Conservation (phyloP, 139 green algal species). For the Chlorella sp. region DNA sequence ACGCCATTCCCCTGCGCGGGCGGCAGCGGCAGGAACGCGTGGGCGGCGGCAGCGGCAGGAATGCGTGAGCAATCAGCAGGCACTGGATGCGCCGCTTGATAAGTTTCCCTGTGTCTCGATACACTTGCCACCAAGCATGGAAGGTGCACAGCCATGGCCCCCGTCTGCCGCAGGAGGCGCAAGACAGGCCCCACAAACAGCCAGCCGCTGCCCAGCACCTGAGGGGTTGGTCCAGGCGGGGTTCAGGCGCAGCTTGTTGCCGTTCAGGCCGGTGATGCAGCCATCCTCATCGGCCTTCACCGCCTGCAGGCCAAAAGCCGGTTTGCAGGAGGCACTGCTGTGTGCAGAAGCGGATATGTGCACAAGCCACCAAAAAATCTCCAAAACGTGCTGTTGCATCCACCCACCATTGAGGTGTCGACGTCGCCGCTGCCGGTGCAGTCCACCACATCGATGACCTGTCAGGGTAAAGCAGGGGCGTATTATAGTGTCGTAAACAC, state of each 20-base stretch:
- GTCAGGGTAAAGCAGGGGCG: not conserved
- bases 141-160: no score
- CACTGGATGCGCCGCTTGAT: no score
- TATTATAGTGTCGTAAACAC: no score
- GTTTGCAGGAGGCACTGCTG: no score
- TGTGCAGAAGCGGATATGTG: no score
- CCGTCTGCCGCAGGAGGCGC: no score
- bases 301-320: slow-evolving; percentile 26
- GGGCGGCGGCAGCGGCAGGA: no score
- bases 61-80: no score
- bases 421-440: slow-evolving; percentile 90
- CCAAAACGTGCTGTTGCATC: not conserved
- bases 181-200: not conserved
- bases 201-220: slow-evolving; percentile 3
- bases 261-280: slow-evolving; percentile 63
- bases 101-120: no score
- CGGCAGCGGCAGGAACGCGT: no score
- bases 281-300: slow-evolving; percentile 70
- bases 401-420: slow-evolving; percentile 71
- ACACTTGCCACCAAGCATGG: no score
- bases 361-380: no score
- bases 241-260: slow-evolving; percentile 69
- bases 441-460: slow-evolving; percentile 72
- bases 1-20: slow-evolving; percentile 73
- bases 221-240: slow-evolving; percentile 85